Evolutionary conservation across 2,329 filamentous ascomycete genomes (phyloP), one percentile per base, ranked within the genome.

Genomic region (Chalaropsis thielavioides): DNA sequence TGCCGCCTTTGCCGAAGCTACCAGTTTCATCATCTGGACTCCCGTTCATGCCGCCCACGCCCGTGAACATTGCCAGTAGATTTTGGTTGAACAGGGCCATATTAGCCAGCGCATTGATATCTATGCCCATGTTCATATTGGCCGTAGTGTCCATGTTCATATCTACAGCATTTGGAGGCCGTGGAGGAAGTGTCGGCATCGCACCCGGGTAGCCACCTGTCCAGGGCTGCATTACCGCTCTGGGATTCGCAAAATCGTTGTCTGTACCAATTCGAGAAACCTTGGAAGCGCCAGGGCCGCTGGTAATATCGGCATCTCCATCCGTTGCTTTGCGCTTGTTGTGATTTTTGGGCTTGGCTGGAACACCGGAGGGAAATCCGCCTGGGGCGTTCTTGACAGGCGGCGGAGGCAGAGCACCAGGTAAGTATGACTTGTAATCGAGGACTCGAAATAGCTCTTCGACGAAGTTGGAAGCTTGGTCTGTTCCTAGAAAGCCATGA

Each of bases 371-470:
- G 6, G 65, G 65, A 13, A 31, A 27, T 17, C n/a, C 46, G 22
- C 17, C 60, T 27, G 41, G 22, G 1, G 41, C 22, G 13, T 38
- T 19, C 31, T 38, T 41, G n/a, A 27, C 24, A 40, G 68, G 60
- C 51, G 51, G 74, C n/a, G 75, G 74, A 49, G 75, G 75, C 46
- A 71, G 70, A 19, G 76, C 76, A 40, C 79, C 79, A 1, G 80
- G 81, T 1, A 81, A 71, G 70, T 82, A 84, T 7, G 77, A 76
- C 69, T 80, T 83, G 69, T 79, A 79, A 54, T 79, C 74, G 64
- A 89, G 78, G 1, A 81, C 80, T 44, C 78, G 72, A 70, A 89
- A 83, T 22, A 89, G 77, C 69, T 88, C 83, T 68, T 83, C 75
- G 31, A 88, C 38, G 15, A 64, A 64, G 31, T 63, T 51, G 41